Base-by-base conservation (phyloP, 352 stramenopile species). In the Pythium utonaiense region DNA sequence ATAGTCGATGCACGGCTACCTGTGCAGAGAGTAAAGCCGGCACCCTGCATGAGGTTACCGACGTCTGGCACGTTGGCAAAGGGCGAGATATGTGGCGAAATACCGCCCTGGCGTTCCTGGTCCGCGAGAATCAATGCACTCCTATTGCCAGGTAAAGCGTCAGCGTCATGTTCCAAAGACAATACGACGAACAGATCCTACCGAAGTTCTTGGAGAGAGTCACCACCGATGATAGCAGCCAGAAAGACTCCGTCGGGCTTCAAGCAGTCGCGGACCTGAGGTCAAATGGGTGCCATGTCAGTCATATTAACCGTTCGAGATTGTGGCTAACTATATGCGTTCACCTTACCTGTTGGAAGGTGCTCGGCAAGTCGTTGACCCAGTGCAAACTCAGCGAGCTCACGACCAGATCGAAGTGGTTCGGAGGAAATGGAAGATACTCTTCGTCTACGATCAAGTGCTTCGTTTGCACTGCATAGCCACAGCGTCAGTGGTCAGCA, bases 161-260 rank as follows among this genome's bases (percentile, higher is more conserved):
- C 22, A 42, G 34, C 45, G 7, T n/a, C n/a, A 5, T 22, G 13
- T 2, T 50, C 12, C 10, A 25, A 36, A 48, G 25, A 41, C 36
- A 6, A 24, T n/a, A n/a, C n/a, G n/a, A n/a, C n/a, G n/a, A 54
- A 34, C 24, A 8, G n/a, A 24, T 84, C 22, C 70, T 81, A 86
- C 70, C 95, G 80, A 9, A 99, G 77, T 69, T 99, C 97, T 49
- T 96, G 88, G 1, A 99, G 75, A 10, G 96, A 99, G 53, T 96
- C 87, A 42, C 96, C 96, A 30, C 97, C 97, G 16, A 99, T 78
- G 58, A 99, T 96, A 1, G 95, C 91, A 27, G 94, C 97, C 34
- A 99, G 80, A 63, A 99, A 98, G 38, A 94, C 96, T 16, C 97
- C 96, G 70, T 99, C 96, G 1, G 97, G 96, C 77, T 99, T 98